phyloP scores from a whole-genome alignment of 1,284 basidiomycete genomes.

The Cutaneotrichosporon cyanovorans region DNA sequence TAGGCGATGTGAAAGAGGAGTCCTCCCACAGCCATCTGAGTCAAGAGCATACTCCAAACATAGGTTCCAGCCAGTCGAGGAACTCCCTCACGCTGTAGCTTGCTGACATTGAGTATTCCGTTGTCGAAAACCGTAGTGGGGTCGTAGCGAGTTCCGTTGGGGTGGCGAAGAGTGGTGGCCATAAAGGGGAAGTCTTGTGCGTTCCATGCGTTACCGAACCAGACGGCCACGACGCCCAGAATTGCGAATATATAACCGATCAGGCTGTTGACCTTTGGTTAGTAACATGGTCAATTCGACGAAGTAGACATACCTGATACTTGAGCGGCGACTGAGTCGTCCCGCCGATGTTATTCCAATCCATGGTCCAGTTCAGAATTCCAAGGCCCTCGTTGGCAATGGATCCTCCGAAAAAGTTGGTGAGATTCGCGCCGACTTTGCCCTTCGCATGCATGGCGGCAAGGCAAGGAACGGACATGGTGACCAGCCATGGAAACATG shows the following conservation, averaged over 20 bases:
- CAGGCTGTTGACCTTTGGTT: too few species aligned
- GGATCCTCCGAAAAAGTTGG: slow-evolving; percentile 36
- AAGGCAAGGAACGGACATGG: slow-evolving; percentile 43
- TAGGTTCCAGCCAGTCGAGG: slow-evolving; percentile 47
- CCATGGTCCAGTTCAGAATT: slow-evolving; percentile 25
- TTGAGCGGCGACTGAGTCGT: slow-evolving; percentile 28
- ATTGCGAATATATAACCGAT: too few species aligned
- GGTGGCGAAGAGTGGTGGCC: slow-evolving; percentile 13
- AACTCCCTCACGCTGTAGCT: slow-evolving; percentile 24
- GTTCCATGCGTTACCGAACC: slow-evolving; percentile 29
- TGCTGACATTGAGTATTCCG: slow-evolving; percentile 21
- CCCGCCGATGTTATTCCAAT: slow-evolving; percentile 36
- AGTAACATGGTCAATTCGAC: too few species aligned
- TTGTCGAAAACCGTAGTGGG: slow-evolving; percentile 42
- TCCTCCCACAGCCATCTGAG: slow-evolving; percentile 56
- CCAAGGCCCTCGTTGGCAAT: slow-evolving; percentile 33
- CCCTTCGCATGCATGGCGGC: slow-evolving; percentile 52
- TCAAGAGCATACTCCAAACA: slow-evolving; percentile 49
- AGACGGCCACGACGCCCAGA: slow-evolving; percentile 21
- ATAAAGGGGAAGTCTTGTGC: slow-evolving; percentile 15
- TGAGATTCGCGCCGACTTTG: too few species aligned
- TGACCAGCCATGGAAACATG: slow-evolving; percentile 40
- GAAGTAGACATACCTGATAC: too few species aligned
- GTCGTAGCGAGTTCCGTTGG: slow-evolving; percentile 37
- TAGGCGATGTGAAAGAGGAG: slow-evolving; percentile 53